Evolutionary conservation across 148 eudicot species (phyloP).

Genomic region (Polygonum maritimum): DNA sequence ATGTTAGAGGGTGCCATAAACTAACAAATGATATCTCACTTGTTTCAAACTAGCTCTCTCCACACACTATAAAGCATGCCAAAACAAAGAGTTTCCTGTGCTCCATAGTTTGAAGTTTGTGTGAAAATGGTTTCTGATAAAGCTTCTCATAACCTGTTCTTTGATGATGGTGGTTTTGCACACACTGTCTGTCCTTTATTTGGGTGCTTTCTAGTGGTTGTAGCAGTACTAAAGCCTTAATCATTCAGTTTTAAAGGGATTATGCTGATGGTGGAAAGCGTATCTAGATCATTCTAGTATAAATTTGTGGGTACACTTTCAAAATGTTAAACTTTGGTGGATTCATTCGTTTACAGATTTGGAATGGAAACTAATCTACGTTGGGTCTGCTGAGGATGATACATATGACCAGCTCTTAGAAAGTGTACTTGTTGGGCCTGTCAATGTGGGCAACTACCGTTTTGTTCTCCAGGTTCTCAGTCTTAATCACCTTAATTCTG

Average conservation of each 20-base stretch:
- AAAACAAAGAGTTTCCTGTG: background rate
- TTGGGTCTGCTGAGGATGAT: constrained; percentile 98
- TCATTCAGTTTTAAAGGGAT: background rate
- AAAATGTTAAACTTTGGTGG: too few relatives aligned
- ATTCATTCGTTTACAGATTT: constrained; percentile 38
- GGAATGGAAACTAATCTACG: constrained; percentile 91
- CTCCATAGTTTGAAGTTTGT: background rate
- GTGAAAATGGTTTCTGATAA: background rate
- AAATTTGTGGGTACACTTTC: background rate
- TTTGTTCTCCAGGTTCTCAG: constrained; percentile 75
- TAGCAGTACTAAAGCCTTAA: background rate
- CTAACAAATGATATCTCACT: background rate
- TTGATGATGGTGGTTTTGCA: background rate
- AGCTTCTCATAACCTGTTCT: background rate
- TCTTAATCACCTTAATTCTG: background rate
- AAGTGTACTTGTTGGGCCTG: constrained; percentile 95
- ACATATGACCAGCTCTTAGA: constrained; percentile 87
- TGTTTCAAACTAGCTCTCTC: background rate
- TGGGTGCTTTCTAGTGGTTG: background rate
- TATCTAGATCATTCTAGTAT: background rate
- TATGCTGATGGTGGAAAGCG: background rate
- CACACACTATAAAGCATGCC: background rate
- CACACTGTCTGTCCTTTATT: background rate
- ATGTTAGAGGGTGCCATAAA: background rate
- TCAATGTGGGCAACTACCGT: constrained; percentile 85